A percentile compares a stretch with the other conserved stretches of the same genome.
Conservation (phyloP, 2,329 filamentous ascomycete genomes). For the Neoscytalidium dimidiatum region DNA sequence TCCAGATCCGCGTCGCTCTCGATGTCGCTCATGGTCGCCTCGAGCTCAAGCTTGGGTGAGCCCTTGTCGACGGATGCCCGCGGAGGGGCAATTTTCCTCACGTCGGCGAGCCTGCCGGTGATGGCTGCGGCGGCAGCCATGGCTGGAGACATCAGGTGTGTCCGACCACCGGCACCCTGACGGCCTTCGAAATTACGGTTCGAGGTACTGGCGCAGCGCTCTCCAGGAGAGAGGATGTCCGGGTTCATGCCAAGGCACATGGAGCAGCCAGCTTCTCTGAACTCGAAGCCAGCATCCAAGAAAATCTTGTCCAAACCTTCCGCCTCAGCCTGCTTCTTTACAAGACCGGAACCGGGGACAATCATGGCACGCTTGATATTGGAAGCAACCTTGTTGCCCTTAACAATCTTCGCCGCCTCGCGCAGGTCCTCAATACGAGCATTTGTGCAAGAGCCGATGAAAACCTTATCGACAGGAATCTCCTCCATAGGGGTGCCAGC, state of each 20-base stretch:
- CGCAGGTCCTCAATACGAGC: constrained; percentile 94
- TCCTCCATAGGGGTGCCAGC: constrained; percentile 89
- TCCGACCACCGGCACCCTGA: constrained; percentile 87
- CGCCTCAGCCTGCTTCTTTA: constrained; percentile 87
- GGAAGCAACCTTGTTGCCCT: constrained; percentile 80
- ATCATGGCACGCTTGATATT: constrained; percentile 96
- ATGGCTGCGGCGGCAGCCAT: constrained; percentile 94
- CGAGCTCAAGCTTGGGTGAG: constrained; percentile 62
- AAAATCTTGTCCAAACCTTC: constrained; percentile 96
- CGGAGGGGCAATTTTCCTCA: constrained; percentile 70
- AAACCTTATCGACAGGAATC: constrained; percentile 91
- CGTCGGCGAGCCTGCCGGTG: constrained; percentile 86
- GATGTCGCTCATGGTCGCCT: constrained; percentile 58
- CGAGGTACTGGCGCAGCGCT: constrained; percentile 92
- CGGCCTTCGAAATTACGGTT: constrained; percentile 98
- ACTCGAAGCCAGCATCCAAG: constrained; percentile 88
- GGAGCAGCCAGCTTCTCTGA: constrained; percentile 96
- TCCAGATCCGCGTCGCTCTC: constrained; percentile 65
- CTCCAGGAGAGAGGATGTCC: constrained; percentile 87
- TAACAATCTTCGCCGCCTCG: constrained; percentile 80
- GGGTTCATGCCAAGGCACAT: constrained; percentile 99
- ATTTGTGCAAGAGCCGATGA: constrained; percentile 98
- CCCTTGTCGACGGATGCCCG: constrained; percentile 45
- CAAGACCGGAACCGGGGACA: constrained; percentile 90
- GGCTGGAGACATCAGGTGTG: constrained; percentile 94